phyloP scores from a whole-genome alignment of 148 eudicot genomes.

The Chenopodium berlandieri region DNA sequence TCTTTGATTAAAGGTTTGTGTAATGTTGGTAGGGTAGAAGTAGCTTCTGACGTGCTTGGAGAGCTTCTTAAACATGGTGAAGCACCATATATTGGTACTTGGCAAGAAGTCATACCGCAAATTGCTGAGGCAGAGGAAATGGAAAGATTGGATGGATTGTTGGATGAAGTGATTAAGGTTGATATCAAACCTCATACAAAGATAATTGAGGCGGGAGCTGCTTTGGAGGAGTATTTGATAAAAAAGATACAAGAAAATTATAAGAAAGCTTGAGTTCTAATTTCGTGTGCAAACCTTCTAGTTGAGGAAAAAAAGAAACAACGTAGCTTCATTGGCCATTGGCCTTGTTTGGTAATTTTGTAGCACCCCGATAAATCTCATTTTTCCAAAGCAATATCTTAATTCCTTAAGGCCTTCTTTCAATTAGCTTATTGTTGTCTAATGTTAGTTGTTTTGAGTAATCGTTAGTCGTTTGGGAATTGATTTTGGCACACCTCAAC shows the following conservation, averaged over 20 bases:
- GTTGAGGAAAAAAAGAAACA: too few relatives aligned
- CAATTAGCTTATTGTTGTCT: too few relatives aligned
- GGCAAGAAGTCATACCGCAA: slow-evolving; percentile 61
- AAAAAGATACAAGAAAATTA: slow-evolving; percentile 42
- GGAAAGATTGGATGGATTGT: slow-evolving; percentile 27
- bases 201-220: slow-evolving; percentile 63
- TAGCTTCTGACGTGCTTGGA: slow-evolving; percentile 57
- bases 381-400: too few relatives aligned
- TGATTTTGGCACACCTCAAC: too few relatives aligned
- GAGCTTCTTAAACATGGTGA: slow-evolving; percentile 52
- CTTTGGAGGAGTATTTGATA: slow-evolving; percentile 58
- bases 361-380: too few relatives aligned
- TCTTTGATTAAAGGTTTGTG: slow-evolving; percentile 58
- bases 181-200: slow-evolving; percentile 56
- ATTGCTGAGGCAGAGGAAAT: slow-evolving; percentile 54
- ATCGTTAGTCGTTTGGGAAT: too few relatives aligned
- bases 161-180: slow-evolving; percentile 55
- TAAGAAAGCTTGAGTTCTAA: slow-evolving; percentile 24
- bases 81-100: slow-evolving; percentile 55
- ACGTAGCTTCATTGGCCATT: too few relatives aligned
- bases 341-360: too few relatives aligned
- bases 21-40: slow-evolving; percentile 66
- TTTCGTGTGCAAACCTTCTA: too few relatives aligned
- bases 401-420: too few relatives aligned
- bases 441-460: too few relatives aligned